Evolutionary conservation across 2,329 filamentous ascomycete genomes (phyloP).

Genomic region (Hypomyces perniciosus): DNA sequence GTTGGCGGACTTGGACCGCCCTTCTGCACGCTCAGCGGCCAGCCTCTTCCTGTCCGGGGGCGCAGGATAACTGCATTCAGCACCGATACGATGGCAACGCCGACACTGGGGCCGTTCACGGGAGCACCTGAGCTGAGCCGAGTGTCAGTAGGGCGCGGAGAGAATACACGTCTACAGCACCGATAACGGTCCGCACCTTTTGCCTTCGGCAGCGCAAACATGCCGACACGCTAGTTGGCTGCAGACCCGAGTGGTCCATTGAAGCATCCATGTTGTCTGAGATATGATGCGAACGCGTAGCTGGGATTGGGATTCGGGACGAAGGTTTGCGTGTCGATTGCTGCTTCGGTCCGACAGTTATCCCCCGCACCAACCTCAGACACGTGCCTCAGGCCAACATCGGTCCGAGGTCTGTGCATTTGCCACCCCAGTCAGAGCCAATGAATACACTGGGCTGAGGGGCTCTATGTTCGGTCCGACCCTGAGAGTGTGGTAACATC

Average conservation of each 20-base stretch:
- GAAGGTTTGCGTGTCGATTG: neutral
- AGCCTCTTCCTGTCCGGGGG: neutral
- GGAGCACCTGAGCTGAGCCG: neutral
- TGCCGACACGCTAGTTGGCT: neutral
- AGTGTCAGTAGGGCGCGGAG: too few relatives aligned
- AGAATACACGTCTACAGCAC: too few relatives aligned
- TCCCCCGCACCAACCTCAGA: neutral
- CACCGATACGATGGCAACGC: neutral
- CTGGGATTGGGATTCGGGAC: neutral
- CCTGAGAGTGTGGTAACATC: too few relatives aligned
- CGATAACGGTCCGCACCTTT: neutral
- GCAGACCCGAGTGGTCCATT: neutral
- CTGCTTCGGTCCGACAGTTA: neutral
- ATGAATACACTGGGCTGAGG: too few relatives aligned
- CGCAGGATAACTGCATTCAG: neutral
- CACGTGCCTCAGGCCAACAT: neutral
- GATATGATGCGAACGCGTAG: neutral
- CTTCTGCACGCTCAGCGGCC: neutral
- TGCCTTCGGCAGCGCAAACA: neutral
- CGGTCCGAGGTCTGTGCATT: too few relatives aligned
- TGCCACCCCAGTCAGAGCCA: too few relatives aligned
- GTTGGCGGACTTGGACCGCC: neutral
- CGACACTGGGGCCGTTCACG: neutral
- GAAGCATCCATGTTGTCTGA: neutral
- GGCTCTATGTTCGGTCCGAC: too few relatives aligned